Conservation (phyloP, 768 basidiomycete species). For the Exsudoporus frostii region DNA sequence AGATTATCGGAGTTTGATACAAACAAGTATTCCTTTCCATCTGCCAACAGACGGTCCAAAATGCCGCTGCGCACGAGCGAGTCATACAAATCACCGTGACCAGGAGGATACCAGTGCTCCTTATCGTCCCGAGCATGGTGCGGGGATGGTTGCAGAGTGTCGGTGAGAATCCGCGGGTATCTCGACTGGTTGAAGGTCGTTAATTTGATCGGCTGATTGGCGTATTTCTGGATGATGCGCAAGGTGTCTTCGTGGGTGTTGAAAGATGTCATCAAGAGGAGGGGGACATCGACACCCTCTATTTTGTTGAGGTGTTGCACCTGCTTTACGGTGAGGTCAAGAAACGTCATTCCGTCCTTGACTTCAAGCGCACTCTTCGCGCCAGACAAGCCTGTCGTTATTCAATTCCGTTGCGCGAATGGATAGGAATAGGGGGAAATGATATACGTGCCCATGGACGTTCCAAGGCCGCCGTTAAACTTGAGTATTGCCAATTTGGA, state of each 20-base stretch:
- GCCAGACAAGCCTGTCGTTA: constrained; percentile 62
- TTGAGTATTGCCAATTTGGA: constrained; percentile 95
- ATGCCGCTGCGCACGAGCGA: constrained; percentile 88
- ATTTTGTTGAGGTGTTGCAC: constrained; percentile 93
- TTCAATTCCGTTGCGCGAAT: not conserved
- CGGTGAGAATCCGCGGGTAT: constrained; percentile 90
- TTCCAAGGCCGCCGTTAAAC: constrained; percentile 91
- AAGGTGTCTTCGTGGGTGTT: constrained; percentile 97
- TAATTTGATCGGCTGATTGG: constrained; percentile 91
- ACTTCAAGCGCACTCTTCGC: constrained; percentile 95
- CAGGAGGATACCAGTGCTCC: constrained; percentile 94
- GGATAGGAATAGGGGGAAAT: not conserved
- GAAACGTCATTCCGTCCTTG: constrained; percentile 97
- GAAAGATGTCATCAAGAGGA: constrained; percentile 98
- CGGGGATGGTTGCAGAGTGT: constrained; percentile 82
- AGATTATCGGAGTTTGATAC: constrained; percentile 97
- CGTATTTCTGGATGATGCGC: constrained; percentile 95
- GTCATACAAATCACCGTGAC: constrained; percentile 96
- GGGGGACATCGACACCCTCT: constrained; percentile 84
- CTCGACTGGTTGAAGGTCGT: constrained; percentile 91
- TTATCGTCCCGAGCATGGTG: constrained; percentile 79
- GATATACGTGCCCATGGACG: constrained; percentile 70
- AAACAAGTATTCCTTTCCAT: constrained; percentile 96
- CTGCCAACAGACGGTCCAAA: constrained; percentile 81
- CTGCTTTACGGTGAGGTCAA: constrained; percentile 90